A percentile compares a stretch with the other conserved stretches of the same genome.
Conservation (phyloP, 1,139 yeast genomes). For the Arxiozyma slooffiae region DNA sequence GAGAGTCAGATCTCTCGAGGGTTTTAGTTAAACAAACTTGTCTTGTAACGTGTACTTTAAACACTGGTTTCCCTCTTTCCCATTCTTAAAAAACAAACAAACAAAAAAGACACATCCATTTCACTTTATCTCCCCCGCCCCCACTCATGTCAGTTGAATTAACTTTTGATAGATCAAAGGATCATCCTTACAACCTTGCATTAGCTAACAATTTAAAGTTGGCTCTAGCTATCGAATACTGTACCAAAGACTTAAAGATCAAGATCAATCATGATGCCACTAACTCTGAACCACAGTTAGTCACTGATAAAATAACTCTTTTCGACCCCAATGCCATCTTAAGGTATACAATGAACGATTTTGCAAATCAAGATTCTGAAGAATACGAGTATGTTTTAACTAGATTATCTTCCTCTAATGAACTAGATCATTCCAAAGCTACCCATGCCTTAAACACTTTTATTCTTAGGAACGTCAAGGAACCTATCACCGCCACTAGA, state of each 20-base stretch:
- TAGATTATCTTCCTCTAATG: conserved; percentile 18
- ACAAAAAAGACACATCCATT: too few species aligned
- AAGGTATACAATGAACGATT: conserved; percentile 50
- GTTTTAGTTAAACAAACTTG: background rate
- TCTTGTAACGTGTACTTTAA: too few species aligned
- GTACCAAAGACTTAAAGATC: conserved; percentile 22
- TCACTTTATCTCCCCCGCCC: too few species aligned
- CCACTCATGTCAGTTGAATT: conserved; percentile 32
- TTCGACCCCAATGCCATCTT: conserved; percentile 79
- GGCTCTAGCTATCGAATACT: conserved; percentile 39
- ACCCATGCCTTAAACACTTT: conserved; percentile 31
- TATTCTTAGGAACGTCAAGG: conserved; percentile 8
- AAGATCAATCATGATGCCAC: conserved; percentile 32
- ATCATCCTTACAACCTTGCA: conserved; percentile 28
- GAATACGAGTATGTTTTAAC: conserved; percentile 34
- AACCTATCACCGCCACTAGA: conserved; percentile 26
- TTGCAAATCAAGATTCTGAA: conserved; percentile 30
- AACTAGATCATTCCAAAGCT: conserved; percentile 13
- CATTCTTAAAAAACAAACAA: too few species aligned
- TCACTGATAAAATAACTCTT: conserved; percentile 33
- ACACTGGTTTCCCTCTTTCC: background rate
- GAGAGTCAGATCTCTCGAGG: background rate
- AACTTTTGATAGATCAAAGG: conserved; percentile 37
- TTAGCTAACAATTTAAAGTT: conserved; percentile 52
- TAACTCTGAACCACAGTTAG: conserved; percentile 32